These are phyloP conservation scores for Leptoxyphium fumago DNA, from an alignment of 2,329 filamentous ascomycete species.

Conservation along the genomic window DNA sequence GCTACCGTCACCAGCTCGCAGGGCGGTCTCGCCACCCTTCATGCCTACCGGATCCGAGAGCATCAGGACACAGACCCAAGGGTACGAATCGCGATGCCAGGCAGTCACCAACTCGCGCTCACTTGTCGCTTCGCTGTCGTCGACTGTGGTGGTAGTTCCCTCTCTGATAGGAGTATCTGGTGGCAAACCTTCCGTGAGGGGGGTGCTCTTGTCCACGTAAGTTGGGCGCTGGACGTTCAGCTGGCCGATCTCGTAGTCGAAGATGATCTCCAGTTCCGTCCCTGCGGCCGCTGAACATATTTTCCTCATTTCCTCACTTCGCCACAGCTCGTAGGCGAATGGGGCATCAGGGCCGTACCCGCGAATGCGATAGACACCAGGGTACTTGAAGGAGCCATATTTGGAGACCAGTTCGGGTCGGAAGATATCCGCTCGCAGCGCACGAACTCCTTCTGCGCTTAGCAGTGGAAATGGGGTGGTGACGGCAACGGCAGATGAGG, in stretches of 20 bases:
- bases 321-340: neutral
- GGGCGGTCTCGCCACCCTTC: conserved; percentile 44
- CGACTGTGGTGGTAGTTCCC: no score
- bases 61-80: conserved; percentile 39
- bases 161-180: neutral
- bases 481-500: no score
- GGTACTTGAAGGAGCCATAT: no score
- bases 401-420: no score
- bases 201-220: neutral
- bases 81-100: conserved; percentile 38
- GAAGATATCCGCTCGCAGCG: no score
- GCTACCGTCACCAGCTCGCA: conserved; percentile 37
- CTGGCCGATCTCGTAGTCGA: conserved; percentile 1
- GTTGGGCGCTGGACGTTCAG: neutral
- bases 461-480: no score
- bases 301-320: neutral
- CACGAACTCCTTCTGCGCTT: no score
- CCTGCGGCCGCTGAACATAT: neutral
- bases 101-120: neutral
- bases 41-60: conserved; percentile 34
- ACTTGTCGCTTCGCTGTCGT: no score
- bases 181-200: neutral
- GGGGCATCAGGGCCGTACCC: no score
- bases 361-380: no score
- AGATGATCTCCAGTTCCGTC: neutral